Evolutionary conservation across 2,329 filamentous ascomycete species (phyloP), one percentile per base, ranked within the genome.

Genomic region (Aspergillus udagawae): DNA sequence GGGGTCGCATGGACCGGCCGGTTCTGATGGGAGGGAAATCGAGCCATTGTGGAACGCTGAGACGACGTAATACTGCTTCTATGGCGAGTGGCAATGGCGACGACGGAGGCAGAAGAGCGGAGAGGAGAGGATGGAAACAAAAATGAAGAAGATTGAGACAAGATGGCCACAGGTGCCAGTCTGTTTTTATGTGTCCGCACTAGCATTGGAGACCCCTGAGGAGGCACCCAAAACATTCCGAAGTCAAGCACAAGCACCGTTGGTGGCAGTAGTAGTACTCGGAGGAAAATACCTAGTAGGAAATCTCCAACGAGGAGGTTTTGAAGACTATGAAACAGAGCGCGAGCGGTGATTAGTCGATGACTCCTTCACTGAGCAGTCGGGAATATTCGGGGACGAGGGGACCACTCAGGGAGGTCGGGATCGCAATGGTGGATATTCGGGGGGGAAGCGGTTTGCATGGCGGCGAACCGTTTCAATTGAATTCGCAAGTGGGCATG

Each of bases 191-290:
- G 70, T 70, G 58, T 59, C 49, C 62, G 65, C 60, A 65, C 64
- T 66, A 69, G 55, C 62, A 70, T 70, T 69, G 66, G 60, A 62
- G 56, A 61, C 67, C 70, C 66, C 65, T 71, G 69, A 65, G 65
- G 53, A 67, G 59, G 65, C 64, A 63, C 67, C 67, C 68, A 69
- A 60, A 63, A 61, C 67, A 70, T 71, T 62, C 69, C 79, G 65
- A 80, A 79, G 82, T 81, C 60, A 88, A 91, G 70, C 84, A 59
- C 41, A 51, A 21, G 21, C 32, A 17, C 32, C 14, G 32, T 17
- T 38, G 32, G 14, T 38, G 2, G 14, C 32, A 38, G 14, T 17
- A 38, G 32, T 17, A 38, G 1, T 4, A 25, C 14, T 38, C 32
- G 32, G 32, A 38, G 14, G 14, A 47, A 45, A 54, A 45, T 38